phyloP scores from a whole-genome alignment of 257 asterid genomes.

The Hygrophila difformis region DNA sequence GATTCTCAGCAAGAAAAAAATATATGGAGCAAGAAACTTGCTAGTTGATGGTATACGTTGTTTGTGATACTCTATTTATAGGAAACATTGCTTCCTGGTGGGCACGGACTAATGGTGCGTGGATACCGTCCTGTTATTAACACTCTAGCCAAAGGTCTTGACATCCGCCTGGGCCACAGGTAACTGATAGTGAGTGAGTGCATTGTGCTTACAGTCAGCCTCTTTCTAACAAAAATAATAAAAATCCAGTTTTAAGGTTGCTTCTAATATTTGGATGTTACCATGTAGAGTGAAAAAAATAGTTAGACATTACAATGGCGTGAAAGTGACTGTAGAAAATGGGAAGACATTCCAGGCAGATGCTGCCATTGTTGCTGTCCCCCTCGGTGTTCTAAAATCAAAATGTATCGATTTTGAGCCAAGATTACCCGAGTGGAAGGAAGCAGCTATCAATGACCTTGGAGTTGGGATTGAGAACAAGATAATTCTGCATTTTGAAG shows the following conservation, averaged over 20 bases:
- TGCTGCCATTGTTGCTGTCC: conserved; percentile 83
- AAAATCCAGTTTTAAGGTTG: neutral
- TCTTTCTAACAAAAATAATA: neutral
- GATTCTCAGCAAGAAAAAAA: no score
- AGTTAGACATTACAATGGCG: conserved; percentile 71
- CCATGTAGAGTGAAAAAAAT: conserved; percentile 59
- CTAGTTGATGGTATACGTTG: no score
- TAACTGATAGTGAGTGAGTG: neutral
- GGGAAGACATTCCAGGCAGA: conserved; percentile 83
- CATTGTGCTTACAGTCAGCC: neutral
- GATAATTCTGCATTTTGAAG: conserved; percentile 65
- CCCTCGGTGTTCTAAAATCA: conserved; percentile 92
- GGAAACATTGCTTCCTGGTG: conserved; percentile 98
- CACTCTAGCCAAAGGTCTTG: conserved; percentile 89
- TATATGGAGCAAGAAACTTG: neutral
- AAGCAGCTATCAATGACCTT: conserved; percentile 71
- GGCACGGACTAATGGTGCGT: conserved; percentile 98
- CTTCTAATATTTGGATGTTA: conserved; percentile 6
- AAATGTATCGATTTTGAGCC: conserved; percentile 71
- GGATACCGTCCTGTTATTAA: conserved; percentile 93
- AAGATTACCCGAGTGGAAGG: conserved; percentile 94
- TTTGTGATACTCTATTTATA: no score
- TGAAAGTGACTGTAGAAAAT: conserved; percentile 75
- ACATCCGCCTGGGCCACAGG: conserved; percentile 86
- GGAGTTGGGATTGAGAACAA: conserved; percentile 98